A percentile compares a stretch with the other conserved stretches of the same genome.
phyloP scores from a whole-genome alignment of 805 yeast genomes.

The Candida coquimbonensis region DNA sequence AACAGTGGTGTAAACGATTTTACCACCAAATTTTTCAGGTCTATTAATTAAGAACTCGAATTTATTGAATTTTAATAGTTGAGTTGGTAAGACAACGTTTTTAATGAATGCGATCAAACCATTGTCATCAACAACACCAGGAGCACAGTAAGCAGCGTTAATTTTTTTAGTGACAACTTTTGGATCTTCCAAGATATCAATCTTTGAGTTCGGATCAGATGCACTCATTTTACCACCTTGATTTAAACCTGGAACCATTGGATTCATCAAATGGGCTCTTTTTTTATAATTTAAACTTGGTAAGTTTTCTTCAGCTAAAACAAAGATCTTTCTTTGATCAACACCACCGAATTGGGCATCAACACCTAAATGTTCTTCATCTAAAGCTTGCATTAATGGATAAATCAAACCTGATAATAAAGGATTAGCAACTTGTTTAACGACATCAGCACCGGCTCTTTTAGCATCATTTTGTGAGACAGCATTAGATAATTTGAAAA shows the following conservation, averaged over 20 bases:
- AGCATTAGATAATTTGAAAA: conserved; percentile 75
- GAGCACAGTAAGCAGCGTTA: conserved; percentile 88
- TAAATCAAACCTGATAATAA: conserved; percentile 87
- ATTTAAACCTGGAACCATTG: conserved; percentile 95
- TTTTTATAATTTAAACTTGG: conserved; percentile 86
- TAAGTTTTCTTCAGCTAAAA: conserved; percentile 91
- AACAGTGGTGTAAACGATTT: conserved; percentile 62
- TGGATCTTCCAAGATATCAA: conserved; percentile 87
- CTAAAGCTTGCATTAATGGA: conserved; percentile 98
- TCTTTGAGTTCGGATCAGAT: conserved; percentile 96
- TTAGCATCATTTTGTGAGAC: conserved; percentile 95
- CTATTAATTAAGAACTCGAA: conserved; percentile 74
- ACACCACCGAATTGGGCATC: conserved; percentile 99
- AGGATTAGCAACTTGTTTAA: conserved; percentile 94
- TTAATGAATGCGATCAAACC: conserved; percentile 85
- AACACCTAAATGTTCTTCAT: conserved; percentile 80
- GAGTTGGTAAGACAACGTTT: conserved; percentile 78
- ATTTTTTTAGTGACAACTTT: conserved; percentile 85
- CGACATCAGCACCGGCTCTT: conserved; percentile 99
- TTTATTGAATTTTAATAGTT: conserved; percentile 59
- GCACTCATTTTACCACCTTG: conserved; percentile 99
- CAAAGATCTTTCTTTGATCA: conserved; percentile 97
- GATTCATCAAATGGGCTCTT: conserved; percentile 98
- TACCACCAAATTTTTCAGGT: conserved; percentile 97
- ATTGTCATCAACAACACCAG: conserved; percentile 86